These are phyloP conservation scores for Vigna trinervia DNA, from an alignment of 306 rosid genomes.

Conservation along the genomic window DNA sequence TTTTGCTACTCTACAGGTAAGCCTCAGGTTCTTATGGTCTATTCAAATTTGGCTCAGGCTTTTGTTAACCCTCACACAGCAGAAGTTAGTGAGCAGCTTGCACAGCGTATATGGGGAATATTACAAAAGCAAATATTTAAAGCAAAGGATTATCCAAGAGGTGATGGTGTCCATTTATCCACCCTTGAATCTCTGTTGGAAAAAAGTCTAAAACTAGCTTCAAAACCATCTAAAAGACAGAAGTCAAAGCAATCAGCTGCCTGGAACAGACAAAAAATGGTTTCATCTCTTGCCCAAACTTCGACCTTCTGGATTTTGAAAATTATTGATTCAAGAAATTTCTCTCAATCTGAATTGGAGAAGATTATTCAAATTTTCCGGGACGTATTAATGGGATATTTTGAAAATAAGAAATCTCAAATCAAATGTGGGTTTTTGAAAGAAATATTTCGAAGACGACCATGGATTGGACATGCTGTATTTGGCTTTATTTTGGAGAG, in stretches of 20 bases:
- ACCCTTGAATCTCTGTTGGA: slow-evolving; percentile 78
- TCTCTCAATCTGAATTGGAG: slow-evolving; percentile 60
- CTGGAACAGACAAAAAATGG: slow-evolving; percentile 72
- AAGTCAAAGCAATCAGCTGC: slow-evolving; percentile 75
- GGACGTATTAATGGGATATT: slow-evolving; percentile 61
- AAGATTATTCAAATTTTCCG: slow-evolving; percentile 63
- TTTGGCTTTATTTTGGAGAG: slow-evolving; percentile 72
- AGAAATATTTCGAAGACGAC: slow-evolving; percentile 76
- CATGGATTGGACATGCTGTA: slow-evolving; percentile 80
- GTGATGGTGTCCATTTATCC: slow-evolving; percentile 71
- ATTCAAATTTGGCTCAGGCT: slow-evolving; percentile 74
- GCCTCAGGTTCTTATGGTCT: slow-evolving; percentile 79
- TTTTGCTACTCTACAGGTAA: slow-evolving; percentile 61
- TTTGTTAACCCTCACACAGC: slow-evolving; percentile 79
- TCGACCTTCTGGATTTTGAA: slow-evolving; percentile 89
- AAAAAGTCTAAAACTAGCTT: slow-evolving; percentile 79
- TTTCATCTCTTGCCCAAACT: slow-evolving; percentile 72
- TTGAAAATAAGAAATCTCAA: slow-evolving; percentile 78
- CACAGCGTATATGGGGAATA: slow-evolving; percentile 94
- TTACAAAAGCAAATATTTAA: slow-evolving; percentile 80
- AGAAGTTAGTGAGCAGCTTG: slow-evolving; percentile 91
- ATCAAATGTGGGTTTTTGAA: slow-evolving; percentile 76
- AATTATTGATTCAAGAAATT: slow-evolving; percentile 73
- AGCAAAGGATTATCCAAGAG: slow-evolving; percentile 81
- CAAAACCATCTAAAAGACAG: slow-evolving; percentile 78